Evolutionary conservation across 2,329 filamentous ascomycete genomes (phyloP).

Genomic region (Cladosporium sphaerospermum): DNA sequence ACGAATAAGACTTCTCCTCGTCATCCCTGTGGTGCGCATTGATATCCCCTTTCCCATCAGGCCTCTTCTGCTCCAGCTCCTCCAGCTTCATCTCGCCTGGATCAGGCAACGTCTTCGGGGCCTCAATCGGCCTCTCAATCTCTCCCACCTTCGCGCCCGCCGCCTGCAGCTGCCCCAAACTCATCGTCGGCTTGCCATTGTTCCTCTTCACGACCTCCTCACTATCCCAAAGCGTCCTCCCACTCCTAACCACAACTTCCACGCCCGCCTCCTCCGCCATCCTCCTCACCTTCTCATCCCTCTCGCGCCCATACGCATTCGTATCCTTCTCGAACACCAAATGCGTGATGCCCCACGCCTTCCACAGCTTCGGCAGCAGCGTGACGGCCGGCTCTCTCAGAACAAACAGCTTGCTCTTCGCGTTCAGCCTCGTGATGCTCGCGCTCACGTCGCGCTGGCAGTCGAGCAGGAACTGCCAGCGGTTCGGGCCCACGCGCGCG

Average conservation of each 20-base stretch:
- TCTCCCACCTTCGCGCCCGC: conserved; percentile 58
- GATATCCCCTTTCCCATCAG: conserved; percentile 50
- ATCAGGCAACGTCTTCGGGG: conserved; percentile 56
- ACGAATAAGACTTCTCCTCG: conserved; percentile 52
- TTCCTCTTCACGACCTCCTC: conserved; percentile 62
- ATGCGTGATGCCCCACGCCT: conserved; percentile 67
- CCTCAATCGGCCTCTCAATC: conserved; percentile 55
- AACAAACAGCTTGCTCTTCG: conserved; percentile 64
- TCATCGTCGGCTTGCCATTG: conserved; percentile 67
- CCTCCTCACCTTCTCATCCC: conserved; percentile 54
- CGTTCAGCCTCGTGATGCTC: conserved; percentile 62
- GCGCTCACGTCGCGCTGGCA: conserved; percentile 65
- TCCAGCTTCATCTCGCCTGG: conserved; percentile 56
- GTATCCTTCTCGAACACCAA: conserved; percentile 75
- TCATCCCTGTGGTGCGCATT: conserved; percentile 52
- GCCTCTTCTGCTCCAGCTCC: conserved; percentile 51
- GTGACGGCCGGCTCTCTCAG: conserved; percentile 67
- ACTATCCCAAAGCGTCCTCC: conserved; percentile 67
- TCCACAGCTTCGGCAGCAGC: conserved; percentile 65
- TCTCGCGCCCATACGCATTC: conserved; percentile 61
- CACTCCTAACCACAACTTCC: conserved; percentile 57
- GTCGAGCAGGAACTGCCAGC: conserved; percentile 71
- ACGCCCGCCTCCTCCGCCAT: conserved; percentile 62
- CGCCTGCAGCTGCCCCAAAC: conserved; percentile 57
- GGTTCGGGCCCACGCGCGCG: conserved; percentile 62